These are phyloP conservation scores for Skeletonema potamos DNA, from an alignment of 108 stramenopile species.

Conservation along the genomic window DNA sequence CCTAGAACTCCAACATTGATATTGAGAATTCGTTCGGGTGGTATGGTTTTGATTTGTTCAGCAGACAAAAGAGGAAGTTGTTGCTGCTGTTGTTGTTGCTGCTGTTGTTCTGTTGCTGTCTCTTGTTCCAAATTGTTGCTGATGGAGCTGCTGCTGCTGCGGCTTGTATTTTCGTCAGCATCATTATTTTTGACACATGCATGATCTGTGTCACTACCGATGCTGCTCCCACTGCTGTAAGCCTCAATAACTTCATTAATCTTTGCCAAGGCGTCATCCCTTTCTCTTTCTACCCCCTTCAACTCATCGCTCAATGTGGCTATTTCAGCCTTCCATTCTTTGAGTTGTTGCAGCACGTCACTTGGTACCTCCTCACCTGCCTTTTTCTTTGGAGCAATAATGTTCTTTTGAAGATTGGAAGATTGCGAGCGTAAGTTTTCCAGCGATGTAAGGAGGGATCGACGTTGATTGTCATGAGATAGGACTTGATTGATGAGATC, in stretches of 20 bases:
- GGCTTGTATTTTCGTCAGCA: background rate
- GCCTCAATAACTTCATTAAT: conserved; percentile 21
- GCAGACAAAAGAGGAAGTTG: conserved; percentile 32
- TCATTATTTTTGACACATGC: background rate
- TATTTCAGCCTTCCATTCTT: conserved; percentile 34
- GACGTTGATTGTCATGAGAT: conserved; percentile 85
- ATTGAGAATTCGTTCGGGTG: conserved; percentile 77
- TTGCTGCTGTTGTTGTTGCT: background rate
- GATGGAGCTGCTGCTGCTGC: conserved; percentile 1
- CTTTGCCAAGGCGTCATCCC: conserved; percentile 5
- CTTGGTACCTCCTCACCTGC: conserved; percentile 22
- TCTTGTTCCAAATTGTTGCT: background rate
- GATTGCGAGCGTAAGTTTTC: conserved; percentile 79
- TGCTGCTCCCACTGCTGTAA: background rate
- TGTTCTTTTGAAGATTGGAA: conserved; percentile 83
- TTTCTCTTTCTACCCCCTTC: conserved; percentile 22
- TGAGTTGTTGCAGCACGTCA: conserved; percentile 24
- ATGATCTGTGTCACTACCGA: background rate
- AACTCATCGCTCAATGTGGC: conserved; percentile 14
- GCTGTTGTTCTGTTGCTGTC: background rate
- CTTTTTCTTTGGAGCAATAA: conserved; percentile 74
- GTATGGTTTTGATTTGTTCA: conserved; percentile 42
- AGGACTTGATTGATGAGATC: conserved; percentile 88
- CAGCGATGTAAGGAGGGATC: conserved; percentile 60
- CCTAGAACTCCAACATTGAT: conserved; percentile 97